Evolutionary conservation across 2,329 filamentous ascomycete species (phyloP).

Genomic region (Colletotrichum spinosum): DNA sequence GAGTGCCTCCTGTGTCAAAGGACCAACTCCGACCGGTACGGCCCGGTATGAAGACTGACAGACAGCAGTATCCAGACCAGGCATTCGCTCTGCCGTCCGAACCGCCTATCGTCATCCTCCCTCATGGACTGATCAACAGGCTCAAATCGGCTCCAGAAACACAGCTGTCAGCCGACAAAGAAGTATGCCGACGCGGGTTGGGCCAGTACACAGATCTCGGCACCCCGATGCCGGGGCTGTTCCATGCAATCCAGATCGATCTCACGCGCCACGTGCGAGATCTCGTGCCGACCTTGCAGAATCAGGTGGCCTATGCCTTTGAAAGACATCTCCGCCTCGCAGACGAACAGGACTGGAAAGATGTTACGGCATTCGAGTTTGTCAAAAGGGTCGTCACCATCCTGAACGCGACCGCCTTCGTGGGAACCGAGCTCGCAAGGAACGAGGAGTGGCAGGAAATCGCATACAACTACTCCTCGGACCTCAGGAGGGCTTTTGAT

Average conservation of each 20-base stretch:
- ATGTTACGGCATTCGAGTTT: constrained; percentile 11
- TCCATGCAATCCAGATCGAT: constrained; percentile 21
- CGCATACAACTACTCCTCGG: constrained; percentile 13
- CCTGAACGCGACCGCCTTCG: constrained; percentile 18
- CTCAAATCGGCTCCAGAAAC: constrained; percentile 12
- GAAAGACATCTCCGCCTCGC: neutral
- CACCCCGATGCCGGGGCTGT: constrained; percentile 17
- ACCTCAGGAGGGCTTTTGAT: constrained; percentile 8
- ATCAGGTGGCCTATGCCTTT: neutral
- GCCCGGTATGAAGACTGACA: too few species aligned
- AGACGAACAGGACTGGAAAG: neutral
- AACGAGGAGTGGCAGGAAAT: constrained; percentile 18
- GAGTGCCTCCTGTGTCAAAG: neutral
- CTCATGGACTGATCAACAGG: constrained; percentile 1
- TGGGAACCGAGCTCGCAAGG: constrained; percentile 1
- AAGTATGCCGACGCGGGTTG: constrained; percentile 19
- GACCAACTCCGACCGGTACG: neutral
- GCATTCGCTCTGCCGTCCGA: constrained; percentile 10
- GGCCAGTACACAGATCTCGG: constrained; percentile 25
- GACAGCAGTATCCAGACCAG: constrained; percentile 3
- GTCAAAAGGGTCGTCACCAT: constrained; percentile 12
- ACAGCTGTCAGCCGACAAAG: constrained; percentile 11
- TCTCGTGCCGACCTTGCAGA: constrained; percentile 6
- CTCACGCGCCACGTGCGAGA: constrained; percentile 18
- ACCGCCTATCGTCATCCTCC: constrained; percentile 16